Percentiles rank a stretch among this genome's conserved stretches.
Evolutionary conservation across 2,329 filamentous ascomycete species (phyloP).

Genomic region (Epichloe uncinata): DNA sequence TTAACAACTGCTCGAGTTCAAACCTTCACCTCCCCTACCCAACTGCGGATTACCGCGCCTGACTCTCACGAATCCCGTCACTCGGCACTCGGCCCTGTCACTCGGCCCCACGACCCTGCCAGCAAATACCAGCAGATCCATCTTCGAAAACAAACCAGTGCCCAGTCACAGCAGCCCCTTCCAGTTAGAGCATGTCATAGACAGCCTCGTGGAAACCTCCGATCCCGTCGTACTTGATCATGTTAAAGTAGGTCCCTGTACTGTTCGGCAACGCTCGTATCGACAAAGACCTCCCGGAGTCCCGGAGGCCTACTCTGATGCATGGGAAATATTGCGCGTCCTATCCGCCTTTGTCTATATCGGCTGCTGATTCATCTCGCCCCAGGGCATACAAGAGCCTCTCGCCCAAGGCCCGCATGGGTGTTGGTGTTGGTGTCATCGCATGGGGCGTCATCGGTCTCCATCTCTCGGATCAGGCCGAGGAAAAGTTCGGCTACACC

Average conservation of each 20-base stretch:
- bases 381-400: conserved; percentile 58
- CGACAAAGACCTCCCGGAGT: too few species aligned
- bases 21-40: too few species aligned
- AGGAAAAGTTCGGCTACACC: conserved; percentile 58
- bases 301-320: too few species aligned
- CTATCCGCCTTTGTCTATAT: background rate
- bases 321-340: too few species aligned
- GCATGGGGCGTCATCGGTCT: conserved; percentile 63
- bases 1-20: too few species aligned
- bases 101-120: background rate
- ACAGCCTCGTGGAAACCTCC: too few species aligned
- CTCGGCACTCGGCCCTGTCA: background rate
- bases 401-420: conserved; percentile 52
- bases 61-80: background rate
- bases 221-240: too few species aligned
- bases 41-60: background rate
- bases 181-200: too few species aligned
- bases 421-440: conserved; percentile 62
- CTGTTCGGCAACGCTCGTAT: too few species aligned
- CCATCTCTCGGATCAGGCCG: conserved; percentile 58
- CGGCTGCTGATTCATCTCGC: background rate
- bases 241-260: too few species aligned
- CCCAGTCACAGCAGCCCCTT: too few species aligned
- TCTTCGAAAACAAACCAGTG: too few species aligned
- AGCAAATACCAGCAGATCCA: background rate